Evolutionary conservation across 371 early-diverging fungal genomes (phyloP).

Genomic region (Mortierella sp.): DNA sequence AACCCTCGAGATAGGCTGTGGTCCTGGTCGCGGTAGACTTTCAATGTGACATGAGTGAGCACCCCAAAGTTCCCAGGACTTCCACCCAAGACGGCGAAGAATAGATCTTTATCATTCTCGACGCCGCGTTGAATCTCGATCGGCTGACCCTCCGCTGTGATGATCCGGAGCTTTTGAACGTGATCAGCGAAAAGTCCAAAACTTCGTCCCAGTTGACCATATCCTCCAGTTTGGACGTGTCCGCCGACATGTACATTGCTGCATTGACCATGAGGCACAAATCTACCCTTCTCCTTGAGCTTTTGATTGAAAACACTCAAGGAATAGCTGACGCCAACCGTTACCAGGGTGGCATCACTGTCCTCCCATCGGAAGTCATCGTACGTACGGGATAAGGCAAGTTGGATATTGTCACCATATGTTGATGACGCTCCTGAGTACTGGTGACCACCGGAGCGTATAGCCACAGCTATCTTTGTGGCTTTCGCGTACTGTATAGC

Average conservation of each 20-base stretch:
- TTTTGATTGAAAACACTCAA: slow-evolving; percentile 30
- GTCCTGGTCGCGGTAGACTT: slow-evolving; percentile 32
- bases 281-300: slow-evolving; percentile 19
- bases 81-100: slow-evolving; percentile 48
- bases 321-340: slow-evolving; percentile 30
- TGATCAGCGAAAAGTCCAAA: slow-evolving; percentile 51
- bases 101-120: slow-evolving; percentile 22
- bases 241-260: slow-evolving; percentile 41
- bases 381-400: slow-evolving; percentile 33
- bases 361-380: slow-evolving; percentile 35
- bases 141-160: slow-evolving; percentile 30
- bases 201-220: slow-evolving; percentile 42
- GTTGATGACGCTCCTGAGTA: slow-evolving; percentile 38
- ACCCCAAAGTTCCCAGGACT: slow-evolving; percentile 55
- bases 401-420: slow-evolving; percentile 34
- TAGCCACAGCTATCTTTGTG: slow-evolving; percentile 24
- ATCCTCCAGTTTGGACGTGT: slow-evolving; percentile 52
- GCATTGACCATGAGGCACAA: slow-evolving; percentile 42
- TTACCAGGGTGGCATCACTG: slow-evolving; percentile 24
- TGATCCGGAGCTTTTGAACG: slow-evolving; percentile 47
- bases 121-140: slow-evolving; percentile 12
- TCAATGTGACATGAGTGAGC: slow-evolving; percentile 34
- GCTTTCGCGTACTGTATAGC: slow-evolving; percentile 29
- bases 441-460: slow-evolving; percentile 44
- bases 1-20: slow-evolving; percentile 38